These are phyloP conservation scores for Colletotrichum costaricense DNA, from an alignment of 2,329 filamentous ascomycete species.

Conservation along the genomic window DNA sequence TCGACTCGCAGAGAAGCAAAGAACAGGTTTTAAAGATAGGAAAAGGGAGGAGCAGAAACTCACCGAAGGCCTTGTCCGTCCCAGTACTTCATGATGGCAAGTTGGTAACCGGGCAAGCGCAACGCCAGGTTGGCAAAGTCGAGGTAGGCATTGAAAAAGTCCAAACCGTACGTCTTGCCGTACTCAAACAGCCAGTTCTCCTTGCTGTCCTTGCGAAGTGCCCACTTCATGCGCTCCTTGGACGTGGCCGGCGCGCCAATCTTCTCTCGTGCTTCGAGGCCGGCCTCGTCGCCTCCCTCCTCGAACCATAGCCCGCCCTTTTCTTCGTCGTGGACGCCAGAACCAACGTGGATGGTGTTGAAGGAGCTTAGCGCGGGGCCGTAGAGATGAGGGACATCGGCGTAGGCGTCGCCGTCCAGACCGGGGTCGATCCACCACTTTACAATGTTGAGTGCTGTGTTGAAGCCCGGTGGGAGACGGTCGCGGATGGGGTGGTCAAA, in stretches of 20 bases:
- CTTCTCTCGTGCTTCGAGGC: slow-evolving; percentile 56
- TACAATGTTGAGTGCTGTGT: slow-evolving; percentile 84
- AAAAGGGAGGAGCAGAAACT: slow-evolving; percentile 45
- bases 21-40: slow-evolving; percentile 15
- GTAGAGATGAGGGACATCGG: slow-evolving; percentile 87
- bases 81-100: slow-evolving; percentile 83
- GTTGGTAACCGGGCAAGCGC: slow-evolving; percentile 76
- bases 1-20: slow-evolving; percentile 16
- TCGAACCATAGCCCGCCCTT: slow-evolving; percentile 68
- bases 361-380: slow-evolving; percentile 84
- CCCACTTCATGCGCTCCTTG: slow-evolving; percentile 70
- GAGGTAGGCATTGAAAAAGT: slow-evolving; percentile 92
- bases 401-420: slow-evolving; percentile 89
- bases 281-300: slow-evolving; percentile 73
- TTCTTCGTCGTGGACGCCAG: slow-evolving; percentile 56
- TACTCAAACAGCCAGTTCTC: slow-evolving; percentile 66
- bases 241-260: slow-evolving; percentile 63
- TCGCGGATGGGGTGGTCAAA: slow-evolving; percentile 93
- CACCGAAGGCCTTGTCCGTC: slow-evolving; percentile 82
- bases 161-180: slow-evolving; percentile 62
- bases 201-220: slow-evolving; percentile 60
- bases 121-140: slow-evolving; percentile 83
- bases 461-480: slow-evolving; percentile 86
- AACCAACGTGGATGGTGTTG: slow-evolving; percentile 79
- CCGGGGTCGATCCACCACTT: slow-evolving; percentile 93